These are phyloP conservation scores for Desmodesmus armatus DNA, from an alignment of 139 green algal species.

Conservation along the genomic window DNA sequence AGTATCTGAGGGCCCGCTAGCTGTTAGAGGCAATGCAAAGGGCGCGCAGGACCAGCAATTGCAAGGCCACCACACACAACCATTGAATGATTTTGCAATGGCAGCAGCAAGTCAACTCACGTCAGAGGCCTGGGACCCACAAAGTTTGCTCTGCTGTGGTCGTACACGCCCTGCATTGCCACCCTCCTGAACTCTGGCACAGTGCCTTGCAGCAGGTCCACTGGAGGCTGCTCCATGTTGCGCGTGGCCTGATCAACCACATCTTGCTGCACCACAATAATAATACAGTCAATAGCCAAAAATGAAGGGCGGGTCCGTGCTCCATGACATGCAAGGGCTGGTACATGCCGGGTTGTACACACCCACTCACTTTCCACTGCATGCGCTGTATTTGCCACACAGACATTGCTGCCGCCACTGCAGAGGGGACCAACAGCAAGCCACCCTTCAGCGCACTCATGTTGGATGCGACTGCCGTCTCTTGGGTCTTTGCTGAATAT, in stretches of 20 bases:
- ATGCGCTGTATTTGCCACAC: slow-evolving; percentile 49
- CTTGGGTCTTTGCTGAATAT: neutral
- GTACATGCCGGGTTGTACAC: neutral
- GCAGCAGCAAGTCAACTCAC: neutral
- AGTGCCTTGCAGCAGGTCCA: slow-evolving; percentile 29
- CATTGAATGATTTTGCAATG: too few relatives aligned
- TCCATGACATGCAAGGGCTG: too few relatives aligned
- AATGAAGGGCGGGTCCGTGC: neutral
- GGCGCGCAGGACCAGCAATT: too few relatives aligned
- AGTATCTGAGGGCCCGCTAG: too few relatives aligned
- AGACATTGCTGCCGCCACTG: slow-evolving; percentile 39
- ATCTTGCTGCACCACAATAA: neutral
- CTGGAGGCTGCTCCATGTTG: slow-evolving; percentile 34
- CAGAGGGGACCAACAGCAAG: slow-evolving; percentile 45
- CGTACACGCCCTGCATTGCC: slow-evolving; percentile 21
- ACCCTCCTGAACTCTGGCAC: slow-evolving; percentile 36
- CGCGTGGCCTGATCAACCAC: slow-evolving; percentile 9
- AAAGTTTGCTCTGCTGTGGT: slow-evolving; percentile 36
- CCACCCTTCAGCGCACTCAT: slow-evolving; percentile 7
- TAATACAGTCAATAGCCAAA: neutral
- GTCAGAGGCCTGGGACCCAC: slow-evolving; percentile 43
- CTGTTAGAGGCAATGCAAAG: too few relatives aligned
- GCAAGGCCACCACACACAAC: neutral
- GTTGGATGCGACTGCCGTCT: neutral
- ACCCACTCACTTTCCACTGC: slow-evolving; percentile 40